Conservation (phyloP, 1,284 basidiomycete species). For the Fomitopsis pinicola region DNA sequence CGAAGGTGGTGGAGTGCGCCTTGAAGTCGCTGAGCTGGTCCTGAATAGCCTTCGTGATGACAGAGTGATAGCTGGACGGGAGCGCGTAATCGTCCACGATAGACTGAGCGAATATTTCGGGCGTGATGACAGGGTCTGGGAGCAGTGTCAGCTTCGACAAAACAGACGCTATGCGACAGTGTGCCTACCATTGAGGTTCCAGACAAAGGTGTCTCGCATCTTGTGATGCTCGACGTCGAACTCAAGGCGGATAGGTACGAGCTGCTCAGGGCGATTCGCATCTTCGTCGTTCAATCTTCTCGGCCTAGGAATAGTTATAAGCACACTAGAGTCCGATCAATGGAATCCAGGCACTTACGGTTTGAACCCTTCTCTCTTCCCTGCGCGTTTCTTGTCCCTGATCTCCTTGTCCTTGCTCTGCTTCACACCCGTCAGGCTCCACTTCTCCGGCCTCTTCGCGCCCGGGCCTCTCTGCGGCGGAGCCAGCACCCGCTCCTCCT, state of each 20-base stretch:
- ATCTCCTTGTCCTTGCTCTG: slow-evolving; percentile 33
- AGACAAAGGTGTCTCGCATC: slow-evolving; percentile 95
- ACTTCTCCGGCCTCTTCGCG: slow-evolving; percentile 38
- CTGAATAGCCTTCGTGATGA: slow-evolving; percentile 83
- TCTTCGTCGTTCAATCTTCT: slow-evolving; percentile 55
- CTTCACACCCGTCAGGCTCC: slow-evolving; percentile 34
- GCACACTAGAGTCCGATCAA: neutral
- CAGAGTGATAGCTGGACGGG: slow-evolving; percentile 61
- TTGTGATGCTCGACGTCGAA: slow-evolving; percentile 91
- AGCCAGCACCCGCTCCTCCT: slow-evolving; percentile 10
- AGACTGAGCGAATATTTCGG: slow-evolving; percentile 86
- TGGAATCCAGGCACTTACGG: slow-evolving; percentile 44
- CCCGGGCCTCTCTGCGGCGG: neutral
- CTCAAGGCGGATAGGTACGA: slow-evolving; percentile 93
- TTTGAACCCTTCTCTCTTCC: slow-evolving; percentile 66
- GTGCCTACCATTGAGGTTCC: slow-evolving; percentile 85
- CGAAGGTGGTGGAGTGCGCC: slow-evolving; percentile 46
- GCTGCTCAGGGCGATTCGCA: slow-evolving; percentile 64
- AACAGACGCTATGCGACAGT: neutral
- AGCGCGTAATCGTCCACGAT: slow-evolving; percentile 91
- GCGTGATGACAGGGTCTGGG: slow-evolving; percentile 82
- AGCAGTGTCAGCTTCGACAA: neutral
- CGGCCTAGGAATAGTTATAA: slow-evolving; percentile 39
- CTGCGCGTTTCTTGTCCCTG: slow-evolving; percentile 46
- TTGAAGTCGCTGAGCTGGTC: slow-evolving; percentile 84